Conservation (phyloP, 1,284 basidiomycete species). For the Butyriboletus appendiculatus region DNA sequence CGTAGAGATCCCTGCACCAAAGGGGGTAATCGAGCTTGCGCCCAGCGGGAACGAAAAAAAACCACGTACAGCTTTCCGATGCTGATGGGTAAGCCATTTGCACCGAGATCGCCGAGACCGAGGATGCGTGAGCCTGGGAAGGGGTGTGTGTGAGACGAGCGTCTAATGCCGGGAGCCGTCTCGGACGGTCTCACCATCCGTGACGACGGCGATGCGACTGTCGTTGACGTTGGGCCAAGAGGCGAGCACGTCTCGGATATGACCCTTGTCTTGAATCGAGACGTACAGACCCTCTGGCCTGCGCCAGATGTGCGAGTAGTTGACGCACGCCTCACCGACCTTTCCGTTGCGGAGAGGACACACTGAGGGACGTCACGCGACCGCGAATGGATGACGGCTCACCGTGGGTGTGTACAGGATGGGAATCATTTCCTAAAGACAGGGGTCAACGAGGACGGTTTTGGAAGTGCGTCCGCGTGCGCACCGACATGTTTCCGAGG, state of each 20-base stretch:
- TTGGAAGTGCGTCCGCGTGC: neutral
- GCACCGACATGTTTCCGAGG: constrained; percentile 56
- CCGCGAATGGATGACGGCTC: neutral
- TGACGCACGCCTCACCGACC: constrained; percentile 81
- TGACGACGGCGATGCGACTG: constrained; percentile 72
- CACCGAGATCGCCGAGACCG: constrained; percentile 79
- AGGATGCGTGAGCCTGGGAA: constrained; percentile 63
- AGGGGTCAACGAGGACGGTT: neutral
- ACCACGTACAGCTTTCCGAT: constrained; percentile 78
- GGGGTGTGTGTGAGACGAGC: neutral
- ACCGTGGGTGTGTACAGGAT: constrained; percentile 80
- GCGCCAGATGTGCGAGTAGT: constrained; percentile 75
- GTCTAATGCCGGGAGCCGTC: neutral
- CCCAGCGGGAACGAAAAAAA: too few relatives aligned
- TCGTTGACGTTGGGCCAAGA: constrained; percentile 56
- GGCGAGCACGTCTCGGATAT: constrained; percentile 58
- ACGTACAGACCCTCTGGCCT: constrained; percentile 73
- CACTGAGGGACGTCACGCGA: constrained; percentile 14
- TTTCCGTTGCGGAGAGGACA: neutral
- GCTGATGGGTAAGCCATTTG: constrained; percentile 74
- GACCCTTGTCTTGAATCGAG: constrained; percentile 71
- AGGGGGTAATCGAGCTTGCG: too few relatives aligned
- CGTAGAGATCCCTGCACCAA: constrained; percentile 57
- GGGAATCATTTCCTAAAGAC: constrained; percentile 50
- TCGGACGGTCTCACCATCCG: constrained; percentile 54